Evolutionary conservation across 1,284 basidiomycete genomes (phyloP), one percentile per base, ranked within the genome.

Genomic region (Ceratobasidium papillatum): DNA sequence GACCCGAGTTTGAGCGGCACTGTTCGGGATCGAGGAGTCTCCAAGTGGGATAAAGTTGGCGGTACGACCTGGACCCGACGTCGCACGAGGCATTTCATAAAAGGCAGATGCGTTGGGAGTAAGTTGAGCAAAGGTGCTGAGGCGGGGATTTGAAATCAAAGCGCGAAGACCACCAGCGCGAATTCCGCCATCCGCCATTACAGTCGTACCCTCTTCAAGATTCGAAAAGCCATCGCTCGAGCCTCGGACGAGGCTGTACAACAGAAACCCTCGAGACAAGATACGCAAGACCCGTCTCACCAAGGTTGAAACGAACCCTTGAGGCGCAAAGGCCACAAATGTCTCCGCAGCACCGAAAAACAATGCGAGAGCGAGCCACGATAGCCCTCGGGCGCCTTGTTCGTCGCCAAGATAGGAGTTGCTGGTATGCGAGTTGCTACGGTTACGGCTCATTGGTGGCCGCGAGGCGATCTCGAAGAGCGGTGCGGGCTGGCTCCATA

Each of bases 161-260:
- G 30, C 61, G 19, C 74, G 62, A 27, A 77, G 36, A 2, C 51
- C 65, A 4, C 68, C 68, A 12, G 61, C 38, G 14, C 61, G 61
- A 27, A 27, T 27, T 17, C 19, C 41, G 14, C n/a, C 56, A 41
- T 43, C 43, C 11, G 30, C 14, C 56, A 51, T 59, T 3, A 7
- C 30, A 19, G 63, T 43, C 9, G 56, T 38, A 2, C 54, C 66
- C 3, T 62, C 69, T 38, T 62, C 69, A 30, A 72, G 32, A 45
- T 47, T 63, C 25, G 54, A 63, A 49, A 71, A 75, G 19, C 61
- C 72, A 27, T 66, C 72, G 19, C 82, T 88, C 74, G 76, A 91
- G 90, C 91, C 91, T 82, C 89, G 89, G 41, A 88, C 81, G 22
- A 89, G 78, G 27, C 91, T 91, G 72, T 89, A 84, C 75, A 87